A percentile compares a stretch with the other conserved stretches of the same genome.
Evolutionary conservation across 1,284 basidiomycete species (phyloP).

Genomic region (Trametes sp.): DNA sequence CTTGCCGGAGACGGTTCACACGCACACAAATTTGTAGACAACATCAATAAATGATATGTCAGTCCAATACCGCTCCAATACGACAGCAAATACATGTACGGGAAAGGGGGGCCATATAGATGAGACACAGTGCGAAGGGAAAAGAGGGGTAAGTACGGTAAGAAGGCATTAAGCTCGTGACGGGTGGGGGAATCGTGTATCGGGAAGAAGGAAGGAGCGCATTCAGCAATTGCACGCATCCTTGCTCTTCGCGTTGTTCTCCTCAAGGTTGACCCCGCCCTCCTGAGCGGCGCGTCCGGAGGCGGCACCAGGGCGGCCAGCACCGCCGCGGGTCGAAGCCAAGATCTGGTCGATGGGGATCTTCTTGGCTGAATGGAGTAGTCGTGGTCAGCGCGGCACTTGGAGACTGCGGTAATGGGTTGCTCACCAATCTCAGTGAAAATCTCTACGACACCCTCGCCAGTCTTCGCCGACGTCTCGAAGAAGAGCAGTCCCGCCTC

Average conservation of each 20-base stretch:
- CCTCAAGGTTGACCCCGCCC: slow-evolving; percentile 78
- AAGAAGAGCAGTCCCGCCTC: slow-evolving; percentile 96
- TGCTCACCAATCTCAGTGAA: slow-evolving; percentile 96
- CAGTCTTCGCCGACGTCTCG: slow-evolving; percentile 98
- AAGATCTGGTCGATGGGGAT: slow-evolving; percentile 95
- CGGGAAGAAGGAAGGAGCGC: neutral
- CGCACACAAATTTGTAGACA: slow-evolving; percentile 16
- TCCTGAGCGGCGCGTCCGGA: slow-evolving; percentile 61
- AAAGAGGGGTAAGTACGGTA: slow-evolving; percentile 34
- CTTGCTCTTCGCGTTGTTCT: slow-evolving; percentile 70
- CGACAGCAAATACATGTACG: slow-evolving; percentile 46
- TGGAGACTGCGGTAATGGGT: slow-evolving; percentile 7
- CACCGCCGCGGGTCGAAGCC: slow-evolving; percentile 73
- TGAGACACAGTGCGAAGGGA: slow-evolving; percentile 39
- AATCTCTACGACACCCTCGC: slow-evolving; percentile 94
- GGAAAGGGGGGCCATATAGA: slow-evolving; percentile 44
- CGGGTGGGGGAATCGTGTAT: slow-evolving; percentile 23
- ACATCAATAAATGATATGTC: slow-evolving; percentile 33
- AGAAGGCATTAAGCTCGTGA: slow-evolving; percentile 34
- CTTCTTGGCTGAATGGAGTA: slow-evolving; percentile 78
- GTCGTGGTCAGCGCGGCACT: slow-evolving; percentile 19
- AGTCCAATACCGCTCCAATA: slow-evolving; percentile 38
- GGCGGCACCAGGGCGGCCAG: slow-evolving; percentile 67
- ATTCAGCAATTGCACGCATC: slow-evolving; percentile 80
- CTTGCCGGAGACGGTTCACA: too few relatives aligned